Evolutionary conservation across 257 asterid species (phyloP).

Genomic region (Scutellaria baicalensis): DNA sequence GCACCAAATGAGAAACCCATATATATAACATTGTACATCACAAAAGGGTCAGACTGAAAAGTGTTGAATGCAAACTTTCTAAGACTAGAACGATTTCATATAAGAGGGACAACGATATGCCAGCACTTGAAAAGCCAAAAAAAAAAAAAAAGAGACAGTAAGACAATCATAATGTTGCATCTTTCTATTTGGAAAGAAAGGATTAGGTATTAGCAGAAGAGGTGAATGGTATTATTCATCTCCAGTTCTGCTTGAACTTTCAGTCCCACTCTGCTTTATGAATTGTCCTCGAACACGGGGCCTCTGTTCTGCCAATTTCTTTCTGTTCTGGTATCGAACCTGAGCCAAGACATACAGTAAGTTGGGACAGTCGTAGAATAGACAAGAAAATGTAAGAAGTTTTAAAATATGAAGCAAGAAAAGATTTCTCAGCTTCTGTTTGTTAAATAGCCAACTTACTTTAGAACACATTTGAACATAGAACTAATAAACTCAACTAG

Average conservation of each 20-base stretch:
- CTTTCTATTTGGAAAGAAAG: conserved; percentile 16
- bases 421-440: not conserved
- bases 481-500: not conserved
- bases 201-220: not conserved
- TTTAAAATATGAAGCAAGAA: not conserved
- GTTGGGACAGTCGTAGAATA: not conserved
- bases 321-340: conserved; percentile 53
- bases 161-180: conserved; percentile 8
- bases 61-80: conserved; percentile 2
- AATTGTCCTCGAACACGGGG: conserved; percentile 62
- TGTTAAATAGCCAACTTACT: too few species aligned
- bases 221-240: conserved; percentile 27
- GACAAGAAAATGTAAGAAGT: not conserved
- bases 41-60: not conserved
- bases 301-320: conserved; percentile 63
- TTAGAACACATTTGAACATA: not conserved
- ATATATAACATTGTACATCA: not conserved
- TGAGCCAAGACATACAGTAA: conserved; percentile 11
- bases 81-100: not conserved
- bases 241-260: conserved; percentile 34
- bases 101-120: not conserved
- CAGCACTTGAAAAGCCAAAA: not conserved
- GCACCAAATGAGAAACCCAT: not conserved
- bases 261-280: conserved; percentile 38
- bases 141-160: not conserved